Percentiles rank a stretch among this genome's conserved stretches.
phyloP scores from a whole-genome alignment of 2,329 filamentous ascomycete genomes.

The Ustilaginoidea virens region DNA sequence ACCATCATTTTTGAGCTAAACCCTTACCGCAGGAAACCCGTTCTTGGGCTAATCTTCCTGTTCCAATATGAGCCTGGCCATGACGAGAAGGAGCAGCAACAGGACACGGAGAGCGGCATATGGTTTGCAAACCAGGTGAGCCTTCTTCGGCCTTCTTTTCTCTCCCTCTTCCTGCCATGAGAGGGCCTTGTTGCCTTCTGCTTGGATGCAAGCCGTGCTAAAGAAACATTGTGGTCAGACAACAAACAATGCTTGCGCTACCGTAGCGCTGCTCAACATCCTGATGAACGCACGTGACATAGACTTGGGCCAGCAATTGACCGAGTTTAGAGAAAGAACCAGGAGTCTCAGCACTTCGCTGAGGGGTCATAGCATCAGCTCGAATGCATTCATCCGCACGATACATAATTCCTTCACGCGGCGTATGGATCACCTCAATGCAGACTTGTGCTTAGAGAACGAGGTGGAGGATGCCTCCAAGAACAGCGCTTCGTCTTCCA shows the following conservation, averaged over 20 bases:
- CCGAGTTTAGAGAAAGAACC: conserved; percentile 60
- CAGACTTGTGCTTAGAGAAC: conserved; percentile 49
- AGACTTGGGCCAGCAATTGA: conserved; percentile 54
- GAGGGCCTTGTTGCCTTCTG: not conserved
- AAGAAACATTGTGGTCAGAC: conserved; percentile 40
- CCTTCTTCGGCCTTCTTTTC: not conserved
- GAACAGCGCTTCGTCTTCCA: conserved; percentile 19
- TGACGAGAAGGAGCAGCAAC: conserved; percentile 37
- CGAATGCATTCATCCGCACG: conserved; percentile 59
- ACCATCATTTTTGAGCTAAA: not conserved
- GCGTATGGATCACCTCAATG: conserved; percentile 60
- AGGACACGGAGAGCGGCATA: conserved; percentile 32
- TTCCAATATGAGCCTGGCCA: conserved; percentile 50
- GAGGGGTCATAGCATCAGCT: conserved; percentile 60
- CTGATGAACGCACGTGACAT: conserved; percentile 65
- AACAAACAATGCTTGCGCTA: conserved; percentile 73
- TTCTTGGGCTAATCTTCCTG: conserved; percentile 80
- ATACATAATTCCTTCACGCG: conserved; percentile 81
- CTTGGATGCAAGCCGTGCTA: no score
- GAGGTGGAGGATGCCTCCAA: conserved; percentile 26
- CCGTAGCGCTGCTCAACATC: conserved; percentile 85
- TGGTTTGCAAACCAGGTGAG: conserved; percentile 90
- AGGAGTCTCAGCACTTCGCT: conserved; percentile 51
- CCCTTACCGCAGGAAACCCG: conserved; percentile 40
- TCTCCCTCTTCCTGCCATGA: not conserved